phyloP scores from a whole-genome alignment of 106 monocot species.

The Agapanthus africanus region DNA sequence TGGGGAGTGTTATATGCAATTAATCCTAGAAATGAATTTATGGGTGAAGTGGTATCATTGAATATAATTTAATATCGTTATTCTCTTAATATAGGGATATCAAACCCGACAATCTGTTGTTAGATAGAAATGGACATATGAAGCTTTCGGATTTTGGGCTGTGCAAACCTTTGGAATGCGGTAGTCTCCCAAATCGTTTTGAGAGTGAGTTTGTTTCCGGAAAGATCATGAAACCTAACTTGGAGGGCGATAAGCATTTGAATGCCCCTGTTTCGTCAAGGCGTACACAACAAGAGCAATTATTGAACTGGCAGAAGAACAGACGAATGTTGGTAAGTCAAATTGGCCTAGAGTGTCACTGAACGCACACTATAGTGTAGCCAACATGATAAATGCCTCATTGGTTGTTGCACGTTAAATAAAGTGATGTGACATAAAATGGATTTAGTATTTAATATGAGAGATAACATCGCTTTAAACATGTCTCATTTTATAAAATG shows the following conservation, averaged over 20 bases:
- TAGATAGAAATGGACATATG: slow-evolving; percentile 72
- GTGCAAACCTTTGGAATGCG: slow-evolving; percentile 62
- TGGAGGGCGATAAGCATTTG: slow-evolving; percentile 32
- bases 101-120: slow-evolving; percentile 70
- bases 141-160: slow-evolving; percentile 86
- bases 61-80: no score
- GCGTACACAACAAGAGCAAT: slow-evolving; percentile 63
- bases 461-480: no score
- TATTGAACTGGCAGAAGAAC: slow-evolving; percentile 74
- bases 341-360: no score
- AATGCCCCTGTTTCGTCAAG: slow-evolving; percentile 23
- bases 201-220: slow-evolving; percentile 34
- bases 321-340: slow-evolving; percentile 47
- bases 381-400: no score
- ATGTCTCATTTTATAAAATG: no score
- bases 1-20: no score
- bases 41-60: no score
- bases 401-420: no score
- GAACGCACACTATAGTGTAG: no score
- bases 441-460: no score
- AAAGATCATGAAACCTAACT: slow-evolving; percentile 28
- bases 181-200: slow-evolving; percentile 52
- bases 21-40: no score
- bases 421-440: no score
- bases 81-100: slow-evolving; percentile 43